Evolutionary conservation across 2,329 filamentous ascomycete genomes (phyloP).

Genomic region (Ceratocystis ficicola): DNA sequence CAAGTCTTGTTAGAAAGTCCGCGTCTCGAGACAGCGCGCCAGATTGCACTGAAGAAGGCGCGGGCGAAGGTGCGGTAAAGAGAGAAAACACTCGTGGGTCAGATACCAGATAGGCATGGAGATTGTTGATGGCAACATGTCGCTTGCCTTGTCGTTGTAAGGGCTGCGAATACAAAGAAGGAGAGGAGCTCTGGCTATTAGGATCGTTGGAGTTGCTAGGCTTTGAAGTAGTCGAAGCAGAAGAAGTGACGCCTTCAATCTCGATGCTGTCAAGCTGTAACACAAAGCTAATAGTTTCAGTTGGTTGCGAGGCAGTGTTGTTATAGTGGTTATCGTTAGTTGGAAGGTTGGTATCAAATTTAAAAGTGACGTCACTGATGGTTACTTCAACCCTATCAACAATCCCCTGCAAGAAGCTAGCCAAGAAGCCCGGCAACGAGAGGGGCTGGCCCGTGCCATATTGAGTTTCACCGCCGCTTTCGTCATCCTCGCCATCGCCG

Average conservation of each 20-base stretch:
- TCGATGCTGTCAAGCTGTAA: conserved; percentile 52
- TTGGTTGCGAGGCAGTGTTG: neutral
- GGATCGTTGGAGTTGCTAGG: neutral
- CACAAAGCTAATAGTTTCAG: conserved; percentile 45
- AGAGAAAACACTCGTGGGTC: conserved; percentile 54
- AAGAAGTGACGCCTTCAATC: conserved; percentile 50
- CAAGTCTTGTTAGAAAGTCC: conserved; percentile 32
- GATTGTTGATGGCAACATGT: conserved; percentile 49
- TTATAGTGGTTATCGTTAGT: conserved; percentile 23
- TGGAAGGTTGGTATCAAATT: conserved; percentile 46
- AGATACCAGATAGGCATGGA: conserved; percentile 54
- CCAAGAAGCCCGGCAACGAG: conserved; percentile 57
- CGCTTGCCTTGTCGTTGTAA: conserved; percentile 45
- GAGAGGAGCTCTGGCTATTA: neutral
- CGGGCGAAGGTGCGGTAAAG: conserved; percentile 37
- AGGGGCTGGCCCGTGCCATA: conserved; percentile 60
- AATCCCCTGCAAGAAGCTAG: conserved; percentile 61
- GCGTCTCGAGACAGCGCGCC: neutral
- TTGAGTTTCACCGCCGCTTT: conserved; percentile 41
- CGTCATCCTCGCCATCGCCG: conserved; percentile 44
- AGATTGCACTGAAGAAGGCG: conserved; percentile 33
- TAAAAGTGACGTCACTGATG: conserved; percentile 53
- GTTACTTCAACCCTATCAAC: conserved; percentile 57
- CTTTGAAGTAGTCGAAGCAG: neutral
- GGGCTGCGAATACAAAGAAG: neutral